Evolutionary conservation across 768 basidiomycete genomes (phyloP).

Genomic region (Rhodotorula babjevae): DNA sequence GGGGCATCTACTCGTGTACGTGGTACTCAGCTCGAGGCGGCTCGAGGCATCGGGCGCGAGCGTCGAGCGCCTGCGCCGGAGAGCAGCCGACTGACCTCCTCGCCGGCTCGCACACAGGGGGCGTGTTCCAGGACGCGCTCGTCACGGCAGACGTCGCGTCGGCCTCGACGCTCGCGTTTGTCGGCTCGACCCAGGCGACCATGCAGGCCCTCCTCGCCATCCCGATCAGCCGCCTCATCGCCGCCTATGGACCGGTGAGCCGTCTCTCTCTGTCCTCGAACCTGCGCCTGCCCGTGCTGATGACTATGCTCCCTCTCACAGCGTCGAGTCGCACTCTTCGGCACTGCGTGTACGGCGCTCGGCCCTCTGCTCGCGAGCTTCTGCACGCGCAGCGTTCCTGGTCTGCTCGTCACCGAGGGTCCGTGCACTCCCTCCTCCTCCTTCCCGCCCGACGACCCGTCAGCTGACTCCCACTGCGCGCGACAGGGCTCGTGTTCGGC

Average conservation of each 20-base stretch:
- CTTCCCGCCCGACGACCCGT: too few relatives aligned
- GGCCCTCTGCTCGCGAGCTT: slow-evolving; percentile 13
- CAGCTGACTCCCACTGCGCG: too few relatives aligned
- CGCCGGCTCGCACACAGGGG: slow-evolving; percentile 11
- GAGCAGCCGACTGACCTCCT: too few relatives aligned
- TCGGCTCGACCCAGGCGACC: slow-evolving; percentile 31
- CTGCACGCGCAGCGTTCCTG: slow-evolving; percentile 5
- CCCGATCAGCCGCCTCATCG: slow-evolving; percentile 9
- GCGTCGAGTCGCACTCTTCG: slow-evolving; percentile 24
- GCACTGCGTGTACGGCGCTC: neutral
- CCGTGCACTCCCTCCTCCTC: too few relatives aligned
- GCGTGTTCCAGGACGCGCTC: slow-evolving; percentile 38
- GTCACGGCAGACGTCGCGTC: slow-evolving; percentile 31
- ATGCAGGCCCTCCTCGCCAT: slow-evolving; percentile 37
- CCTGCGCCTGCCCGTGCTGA: too few relatives aligned
- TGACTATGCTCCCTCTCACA: neutral
- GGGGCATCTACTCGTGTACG: neutral
- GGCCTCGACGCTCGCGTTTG: slow-evolving; percentile 38
- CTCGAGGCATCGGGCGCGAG: too few relatives aligned
- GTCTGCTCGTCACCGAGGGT: slow-evolving; percentile 13
- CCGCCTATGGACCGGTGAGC: slow-evolving; percentile 4
- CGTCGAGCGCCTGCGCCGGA: too few relatives aligned
- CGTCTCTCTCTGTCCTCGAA: neutral
- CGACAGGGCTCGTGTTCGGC: slow-evolving; percentile 16
- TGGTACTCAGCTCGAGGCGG: too few relatives aligned